These are phyloP conservation scores for Boletus reticuloceps DNA, from an alignment of 768 basidiomycete genomes.

Conservation along the genomic window DNA sequence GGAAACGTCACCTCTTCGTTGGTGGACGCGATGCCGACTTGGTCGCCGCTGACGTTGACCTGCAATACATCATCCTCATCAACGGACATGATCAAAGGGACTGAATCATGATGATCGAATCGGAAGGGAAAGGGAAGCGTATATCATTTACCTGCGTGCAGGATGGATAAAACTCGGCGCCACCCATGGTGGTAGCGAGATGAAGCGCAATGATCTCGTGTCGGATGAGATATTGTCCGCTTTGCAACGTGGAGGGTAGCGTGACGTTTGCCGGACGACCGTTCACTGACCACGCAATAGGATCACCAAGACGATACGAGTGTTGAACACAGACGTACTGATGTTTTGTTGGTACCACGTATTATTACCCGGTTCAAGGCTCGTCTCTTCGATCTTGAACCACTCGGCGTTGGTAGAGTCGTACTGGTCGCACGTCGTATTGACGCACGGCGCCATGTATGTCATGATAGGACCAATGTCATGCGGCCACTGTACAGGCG, in stretches of 20 bases:
- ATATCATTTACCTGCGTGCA: slow-evolving; percentile 45
- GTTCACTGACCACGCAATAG: slow-evolving; percentile 28
- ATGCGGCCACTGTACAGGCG: slow-evolving; percentile 44
- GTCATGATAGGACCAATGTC: slow-evolving; percentile 70
- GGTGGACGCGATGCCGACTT: slow-evolving; percentile 43
- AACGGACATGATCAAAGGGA: slow-evolving; percentile 36
- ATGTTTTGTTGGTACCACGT: slow-evolving; percentile 55
- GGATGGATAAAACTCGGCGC: slow-evolving; percentile 79
- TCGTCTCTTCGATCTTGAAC: slow-evolving; percentile 70
- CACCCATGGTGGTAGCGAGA: slow-evolving; percentile 50
- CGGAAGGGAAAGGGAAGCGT: background rate
- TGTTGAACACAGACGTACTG: slow-evolving; percentile 37
- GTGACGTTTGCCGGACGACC: slow-evolving; percentile 41
- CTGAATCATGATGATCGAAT: background rate
- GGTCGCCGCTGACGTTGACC: slow-evolving; percentile 52
- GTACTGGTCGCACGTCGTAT: slow-evolving; percentile 56
- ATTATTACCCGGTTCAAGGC: slow-evolving; percentile 34
- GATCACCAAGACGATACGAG: background rate
- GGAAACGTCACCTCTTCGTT: slow-evolving; percentile 63
- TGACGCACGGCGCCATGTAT: slow-evolving; percentile 67
- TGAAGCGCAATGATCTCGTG: slow-evolving; percentile 82
- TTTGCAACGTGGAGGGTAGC: slow-evolving; percentile 50
- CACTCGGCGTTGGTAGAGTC: slow-evolving; percentile 57
- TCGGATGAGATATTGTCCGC: slow-evolving; percentile 74
- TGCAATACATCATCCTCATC: slow-evolving; percentile 22